Conservation (phyloP, 2,329 filamentous ascomycete genomes). For the Aureobasidium vineae region DNA sequence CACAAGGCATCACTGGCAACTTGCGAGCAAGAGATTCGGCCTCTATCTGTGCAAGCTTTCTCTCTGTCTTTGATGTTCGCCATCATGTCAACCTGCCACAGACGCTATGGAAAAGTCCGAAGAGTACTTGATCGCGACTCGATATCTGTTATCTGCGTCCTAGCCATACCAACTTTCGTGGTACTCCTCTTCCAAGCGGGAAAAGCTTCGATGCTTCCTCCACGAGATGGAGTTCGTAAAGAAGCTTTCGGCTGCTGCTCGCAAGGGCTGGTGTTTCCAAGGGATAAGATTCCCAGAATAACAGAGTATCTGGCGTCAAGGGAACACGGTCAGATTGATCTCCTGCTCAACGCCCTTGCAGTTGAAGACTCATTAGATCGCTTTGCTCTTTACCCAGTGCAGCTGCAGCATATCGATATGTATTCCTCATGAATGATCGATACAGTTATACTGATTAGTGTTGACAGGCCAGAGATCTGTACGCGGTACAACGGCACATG, state of each 20-base stretch:
- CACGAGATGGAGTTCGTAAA: slow-evolving; percentile 26
- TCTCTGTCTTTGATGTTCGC: background rate
- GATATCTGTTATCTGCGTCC: background rate
- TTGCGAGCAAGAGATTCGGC: background rate
- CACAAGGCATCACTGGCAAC: background rate
- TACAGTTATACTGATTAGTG: background rate
- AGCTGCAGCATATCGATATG: background rate
- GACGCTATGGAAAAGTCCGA: background rate
- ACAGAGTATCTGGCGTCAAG: background rate
- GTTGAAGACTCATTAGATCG: background rate
- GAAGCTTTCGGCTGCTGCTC: slow-evolving; percentile 38
- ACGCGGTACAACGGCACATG: background rate
- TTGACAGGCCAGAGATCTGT: background rate
- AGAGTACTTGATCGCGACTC: background rate
- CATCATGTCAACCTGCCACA: background rate
- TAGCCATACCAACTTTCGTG: slow-evolving; percentile 29
- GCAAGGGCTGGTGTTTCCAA: slow-evolving; percentile 39
- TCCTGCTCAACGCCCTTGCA: background rate
- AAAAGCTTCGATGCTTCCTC: slow-evolving; percentile 29
- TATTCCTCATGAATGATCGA: background rate
- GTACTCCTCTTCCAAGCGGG: slow-evolving; percentile 30
- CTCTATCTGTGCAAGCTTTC: background rate
- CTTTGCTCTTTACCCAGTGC: background rate
- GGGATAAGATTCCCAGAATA: background rate
- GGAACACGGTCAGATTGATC: background rate